phyloP scores from a whole-genome alignment of 2,329 filamentous ascomycete genomes.

The Diaporthe citri region DNA sequence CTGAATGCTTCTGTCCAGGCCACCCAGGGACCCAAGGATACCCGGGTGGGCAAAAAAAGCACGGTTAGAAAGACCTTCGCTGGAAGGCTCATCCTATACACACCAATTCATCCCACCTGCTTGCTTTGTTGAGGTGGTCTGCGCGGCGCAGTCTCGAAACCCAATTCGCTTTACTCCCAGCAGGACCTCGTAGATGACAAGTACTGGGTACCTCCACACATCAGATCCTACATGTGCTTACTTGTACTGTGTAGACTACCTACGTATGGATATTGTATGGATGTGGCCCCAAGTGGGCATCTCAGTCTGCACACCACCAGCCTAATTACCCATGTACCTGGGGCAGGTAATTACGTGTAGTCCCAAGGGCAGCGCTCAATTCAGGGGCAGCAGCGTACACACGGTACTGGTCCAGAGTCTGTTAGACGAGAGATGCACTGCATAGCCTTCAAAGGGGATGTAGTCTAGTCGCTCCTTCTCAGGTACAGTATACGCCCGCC shows the following conservation, averaged over 20 bases:
- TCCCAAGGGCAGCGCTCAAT: not conserved
- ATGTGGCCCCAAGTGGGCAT: conserved; percentile 15
- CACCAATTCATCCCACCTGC: not conserved
- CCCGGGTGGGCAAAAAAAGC: not conserved
- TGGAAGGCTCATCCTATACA: not conserved
- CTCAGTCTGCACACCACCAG: conserved; percentile 10
- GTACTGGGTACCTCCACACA: conserved; percentile 1
- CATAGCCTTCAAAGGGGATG: not conserved
- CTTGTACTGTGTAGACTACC: not conserved
- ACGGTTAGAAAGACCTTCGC: not conserved
- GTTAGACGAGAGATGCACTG: not conserved
- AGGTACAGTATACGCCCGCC: conserved; percentile 2
- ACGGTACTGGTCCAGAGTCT: not conserved
- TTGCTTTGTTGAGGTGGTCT: conserved; percentile 26
- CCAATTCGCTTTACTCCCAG: not conserved
- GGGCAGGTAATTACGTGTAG: not conserved
- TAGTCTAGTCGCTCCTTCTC: not conserved
- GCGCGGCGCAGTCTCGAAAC: not conserved
- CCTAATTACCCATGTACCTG: conserved; percentile 18
- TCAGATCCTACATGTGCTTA: not conserved
- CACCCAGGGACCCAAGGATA: not conserved
- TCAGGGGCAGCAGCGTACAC: conserved; percentile 11
- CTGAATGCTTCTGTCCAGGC: not conserved
- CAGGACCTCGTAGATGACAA: not conserved
- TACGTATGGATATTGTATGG: not conserved